Base-by-base conservation (phyloP, 78 protist species). In the Isochrysis galbana region DNA sequence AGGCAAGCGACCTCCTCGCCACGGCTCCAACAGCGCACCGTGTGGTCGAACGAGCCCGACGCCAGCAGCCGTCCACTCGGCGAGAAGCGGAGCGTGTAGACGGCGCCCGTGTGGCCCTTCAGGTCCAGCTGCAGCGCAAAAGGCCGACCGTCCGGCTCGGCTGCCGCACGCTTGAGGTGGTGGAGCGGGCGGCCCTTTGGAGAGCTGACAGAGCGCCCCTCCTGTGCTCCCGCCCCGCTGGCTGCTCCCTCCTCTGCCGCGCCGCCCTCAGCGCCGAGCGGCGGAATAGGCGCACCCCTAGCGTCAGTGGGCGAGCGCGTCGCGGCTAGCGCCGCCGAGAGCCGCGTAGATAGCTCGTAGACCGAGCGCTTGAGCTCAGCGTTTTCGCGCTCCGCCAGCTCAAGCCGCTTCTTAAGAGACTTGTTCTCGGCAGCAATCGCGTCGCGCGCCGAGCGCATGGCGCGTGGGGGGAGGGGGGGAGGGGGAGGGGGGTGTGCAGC, bases 11-110 rank as follows among this genome's bases (percentile, higher is more conserved):
- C 41, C 84, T 41, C 26, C 67, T 19, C 91, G 61, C 91, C 97
- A 5, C 26, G 34, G 84, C 32, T 39, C 95, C 95, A 91, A 0
- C 87, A 29, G 51, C 95, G 94, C 38, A 91, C 91, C 19, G 91
- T 89, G 47, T 93, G 92, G 54, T 96, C 97, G 72, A 96, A 95
- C 25, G 95, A 92, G 34, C 95, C 96, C 38, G 96, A 91, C 54
- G 96, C 96, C 39, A 96, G 86, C 82, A 86, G 88, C 69, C 90
- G 92, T 29, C 97, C 97, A 69, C 91, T 87, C 47, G 95, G 95
- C 55, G 96, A 91, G 80, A 94, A 96, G 23, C 86, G 61, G 21
- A 91, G 93, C 22, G 93, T 38, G 89, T 96, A 96, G 17, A 96
- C 97, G 34, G 96, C 92, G 36, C 94, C 96, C 44, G 7, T 90